Percentiles rank a stretch among this genome's conserved stretches.
Conservation (phyloP, 371 early-diverging fungal species). For the Blakeslea trispora region DNA sequence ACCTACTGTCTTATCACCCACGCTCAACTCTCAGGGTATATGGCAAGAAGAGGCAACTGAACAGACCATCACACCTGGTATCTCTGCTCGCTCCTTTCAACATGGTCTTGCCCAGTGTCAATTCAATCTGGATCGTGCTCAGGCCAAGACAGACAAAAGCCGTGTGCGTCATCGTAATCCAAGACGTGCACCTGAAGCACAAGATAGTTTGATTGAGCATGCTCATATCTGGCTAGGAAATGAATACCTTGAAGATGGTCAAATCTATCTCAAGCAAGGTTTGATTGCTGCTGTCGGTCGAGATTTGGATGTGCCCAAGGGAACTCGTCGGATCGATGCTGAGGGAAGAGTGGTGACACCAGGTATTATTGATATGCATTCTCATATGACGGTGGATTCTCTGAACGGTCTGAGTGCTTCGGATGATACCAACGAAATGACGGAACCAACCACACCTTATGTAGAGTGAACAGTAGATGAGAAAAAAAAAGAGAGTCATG, state of each 20-base stretch:
- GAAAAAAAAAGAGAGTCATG: neutral
- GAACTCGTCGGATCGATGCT: conserved; percentile 59
- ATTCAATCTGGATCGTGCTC: conserved; percentile 21
- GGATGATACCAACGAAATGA: conserved; percentile 74
- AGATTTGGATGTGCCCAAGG: conserved; percentile 34
- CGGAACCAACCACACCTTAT: conserved; percentile 64
- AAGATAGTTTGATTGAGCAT: conserved; percentile 50
- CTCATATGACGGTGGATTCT: conserved; percentile 64
- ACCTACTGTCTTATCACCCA: conserved; percentile 10
- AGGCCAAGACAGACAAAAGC: conserved; percentile 24
- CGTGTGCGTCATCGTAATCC: conserved; percentile 46
- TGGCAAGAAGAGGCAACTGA: conserved; percentile 22
- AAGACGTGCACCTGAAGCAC: conserved; percentile 30
- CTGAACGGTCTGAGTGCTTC: conserved; percentile 59
- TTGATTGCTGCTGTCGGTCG: conserved; percentile 56
- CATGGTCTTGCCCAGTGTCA: conserved; percentile 51
- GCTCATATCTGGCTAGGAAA: conserved; percentile 55
- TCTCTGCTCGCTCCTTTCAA: conserved; percentile 45
- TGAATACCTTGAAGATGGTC: conserved; percentile 54
- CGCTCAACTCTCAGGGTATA: conserved; percentile 11
- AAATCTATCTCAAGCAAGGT: conserved; percentile 60
- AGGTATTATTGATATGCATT: conserved; percentile 84
- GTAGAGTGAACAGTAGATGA: too few relatives aligned
- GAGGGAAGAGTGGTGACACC: conserved; percentile 75
- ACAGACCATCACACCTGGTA: conserved; percentile 43